Conservation (phyloP, 2,329 filamentous ascomycete species). For the Claviceps spartinae region DNA sequence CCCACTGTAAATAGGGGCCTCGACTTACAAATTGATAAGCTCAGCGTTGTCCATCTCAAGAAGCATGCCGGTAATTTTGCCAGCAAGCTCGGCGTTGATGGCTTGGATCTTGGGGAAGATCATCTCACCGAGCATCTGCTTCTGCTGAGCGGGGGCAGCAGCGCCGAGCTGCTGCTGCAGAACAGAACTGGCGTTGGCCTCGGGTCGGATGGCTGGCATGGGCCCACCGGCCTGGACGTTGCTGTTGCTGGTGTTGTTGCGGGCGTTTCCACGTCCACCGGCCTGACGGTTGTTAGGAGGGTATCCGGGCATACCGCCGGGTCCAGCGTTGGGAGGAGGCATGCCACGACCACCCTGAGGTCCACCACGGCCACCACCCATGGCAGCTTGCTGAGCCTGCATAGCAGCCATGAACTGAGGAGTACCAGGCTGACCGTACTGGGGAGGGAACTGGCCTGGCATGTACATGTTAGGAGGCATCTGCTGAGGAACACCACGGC, state of each 20-base stretch:
- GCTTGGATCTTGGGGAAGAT: slow-evolving; percentile 97
- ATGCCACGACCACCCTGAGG: slow-evolving; percentile 60
- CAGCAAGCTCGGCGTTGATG: slow-evolving; percentile 88
- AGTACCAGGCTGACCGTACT: slow-evolving; percentile 67
- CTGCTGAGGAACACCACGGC: slow-evolving; percentile 78
- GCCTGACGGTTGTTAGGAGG: slow-evolving; percentile 42
- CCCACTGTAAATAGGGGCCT: neutral
- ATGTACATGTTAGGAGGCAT: slow-evolving; percentile 80
- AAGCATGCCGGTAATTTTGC: slow-evolving; percentile 99
- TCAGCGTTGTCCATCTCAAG: slow-evolving; percentile 98
- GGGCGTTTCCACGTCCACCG: slow-evolving; percentile 30
- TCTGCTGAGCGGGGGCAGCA: slow-evolving; percentile 64
- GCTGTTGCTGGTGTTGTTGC: slow-evolving; percentile 11
- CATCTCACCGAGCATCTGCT: slow-evolving; percentile 95
- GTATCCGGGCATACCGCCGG: slow-evolving; percentile 40
- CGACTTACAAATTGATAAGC: slow-evolving; percentile 83
- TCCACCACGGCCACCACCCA: slow-evolving; percentile 48
- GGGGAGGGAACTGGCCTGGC: slow-evolving; percentile 66
- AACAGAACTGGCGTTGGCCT: slow-evolving; percentile 19
- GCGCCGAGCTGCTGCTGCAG: slow-evolving; percentile 45
- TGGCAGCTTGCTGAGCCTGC: slow-evolving; percentile 52
- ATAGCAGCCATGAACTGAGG: slow-evolving; percentile 72
- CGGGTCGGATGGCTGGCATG: slow-evolving; percentile 34
- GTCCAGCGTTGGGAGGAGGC: slow-evolving; percentile 49
- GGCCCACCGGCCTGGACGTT: slow-evolving; percentile 23